Base-by-base conservation (phyloP, 1,284 basidiomycete genomes). In the Irpex sp. region DNA sequence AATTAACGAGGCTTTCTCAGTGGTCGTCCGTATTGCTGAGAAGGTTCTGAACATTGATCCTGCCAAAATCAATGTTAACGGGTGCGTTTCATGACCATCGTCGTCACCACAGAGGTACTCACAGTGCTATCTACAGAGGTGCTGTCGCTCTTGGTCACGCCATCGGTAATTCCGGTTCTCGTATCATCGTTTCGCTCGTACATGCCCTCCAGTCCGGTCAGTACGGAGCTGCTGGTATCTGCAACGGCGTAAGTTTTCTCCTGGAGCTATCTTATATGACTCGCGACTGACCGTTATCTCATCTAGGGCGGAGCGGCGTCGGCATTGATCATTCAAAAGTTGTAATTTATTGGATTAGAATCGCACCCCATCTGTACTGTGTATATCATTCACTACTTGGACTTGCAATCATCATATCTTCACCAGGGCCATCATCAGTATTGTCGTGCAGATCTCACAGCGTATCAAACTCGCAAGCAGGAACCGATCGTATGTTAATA, bases 1-100 rank as follows among this genome's bases (percentile, higher is more conserved):
- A 78, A 88, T 99, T 77, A 99, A 99, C 78, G 97, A 97, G 78
- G 97, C 97, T 15, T 99, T 99, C 84, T 96, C 96, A 0, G 93
- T 94, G 40, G 97, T 98, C 71, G 91, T 94, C 72, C 87, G 93
- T 58, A 89, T 96, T 60, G 93, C 94, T 2, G 95, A 98, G 80
- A 93, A 97, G 79, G 85, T 94, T 52, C 84, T 97, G 65, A 85
- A 83, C 64, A 83, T 99, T 66, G 90, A 94, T 73, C 85, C 91
- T 37, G 84, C 86, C 65, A 98, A 97, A 82, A 89, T 98, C 75
- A 99, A 99, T 77, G 83, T 93, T 64, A 88, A 94, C 73, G 96
- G 96, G 87, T 94, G 74, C 40, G 87, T 77, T 57, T 66, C 51
- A 36, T 36, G 8, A 47, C 6, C 62, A 52, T 61, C 52, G 44